Conservation (phyloP, 768 basidiomycete species). For the Amanita polypyramis region DNA sequence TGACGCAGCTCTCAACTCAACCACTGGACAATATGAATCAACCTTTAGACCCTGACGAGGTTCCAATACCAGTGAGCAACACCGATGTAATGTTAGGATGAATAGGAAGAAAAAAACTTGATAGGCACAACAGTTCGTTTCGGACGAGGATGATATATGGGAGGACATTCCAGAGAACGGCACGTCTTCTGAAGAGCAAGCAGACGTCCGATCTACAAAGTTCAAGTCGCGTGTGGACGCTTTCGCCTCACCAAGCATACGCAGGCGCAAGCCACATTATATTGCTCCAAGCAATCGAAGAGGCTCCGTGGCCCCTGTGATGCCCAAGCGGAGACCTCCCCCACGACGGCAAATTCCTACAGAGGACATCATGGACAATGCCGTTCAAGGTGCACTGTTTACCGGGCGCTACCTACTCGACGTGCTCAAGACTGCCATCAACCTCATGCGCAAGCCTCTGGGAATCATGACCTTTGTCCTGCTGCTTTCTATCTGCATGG, state of each 20-base stretch:
- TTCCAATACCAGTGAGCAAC: background rate
- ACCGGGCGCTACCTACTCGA: conserved; percentile 33
- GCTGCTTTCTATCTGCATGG: conserved; percentile 35
- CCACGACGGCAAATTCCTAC: conserved; percentile 11
- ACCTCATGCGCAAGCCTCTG: conserved; percentile 45
- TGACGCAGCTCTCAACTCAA: conserved; percentile 2
- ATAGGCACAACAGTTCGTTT: background rate
- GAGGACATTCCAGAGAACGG: conserved; percentile 17
- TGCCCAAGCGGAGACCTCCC: conserved; percentile 5
- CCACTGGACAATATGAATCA: background rate
- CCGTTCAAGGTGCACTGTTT: conserved; percentile 20
- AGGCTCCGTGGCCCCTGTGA: background rate
- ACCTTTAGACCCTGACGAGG: background rate
- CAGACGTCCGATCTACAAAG: background rate
- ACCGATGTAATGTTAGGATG: background rate
- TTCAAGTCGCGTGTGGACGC: background rate
- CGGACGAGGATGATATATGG: conserved; percentile 18
- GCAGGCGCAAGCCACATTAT: conserved; percentile 8
- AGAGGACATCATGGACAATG: conserved; percentile 19
- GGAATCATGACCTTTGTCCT: conserved; percentile 40
- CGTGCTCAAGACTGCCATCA: conserved; percentile 35
- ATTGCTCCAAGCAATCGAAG: conserved; percentile 3
- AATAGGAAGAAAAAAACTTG: background rate
- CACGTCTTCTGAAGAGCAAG: background rate
- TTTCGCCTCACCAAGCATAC: background rate